A percentile compares a stretch with the other conserved stretches of the same genome.
Conservation (phyloP, 371 early-diverging fungal species). For the Mucor indicus region DNA sequence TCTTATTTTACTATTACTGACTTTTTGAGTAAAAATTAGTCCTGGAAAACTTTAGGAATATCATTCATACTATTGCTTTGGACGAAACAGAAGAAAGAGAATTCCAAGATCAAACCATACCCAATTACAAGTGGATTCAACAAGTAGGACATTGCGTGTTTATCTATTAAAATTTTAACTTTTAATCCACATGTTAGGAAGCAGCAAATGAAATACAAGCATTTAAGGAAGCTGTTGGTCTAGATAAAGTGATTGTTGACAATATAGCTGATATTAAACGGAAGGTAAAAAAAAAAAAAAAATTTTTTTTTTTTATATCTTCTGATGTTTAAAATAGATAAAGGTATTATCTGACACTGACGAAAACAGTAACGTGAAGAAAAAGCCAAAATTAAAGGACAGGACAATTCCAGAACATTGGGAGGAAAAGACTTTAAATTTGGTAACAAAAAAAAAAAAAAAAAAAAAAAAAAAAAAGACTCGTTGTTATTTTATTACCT, state of each 20-base stretch:
- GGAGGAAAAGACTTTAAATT: not conserved
- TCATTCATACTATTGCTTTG: slow-evolving; percentile 59
- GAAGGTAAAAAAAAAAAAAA: slow-evolving; percentile 6
- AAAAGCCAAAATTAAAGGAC: not conserved
- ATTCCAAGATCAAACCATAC: slow-evolving; percentile 6
- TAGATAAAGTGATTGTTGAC: slow-evolving; percentile 4
- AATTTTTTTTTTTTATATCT: no score
- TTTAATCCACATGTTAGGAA: slow-evolving; percentile 3
- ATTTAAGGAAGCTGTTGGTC: slow-evolving; percentile 12
- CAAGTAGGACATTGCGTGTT: not conserved
- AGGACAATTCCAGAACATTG: slow-evolving; percentile 7
- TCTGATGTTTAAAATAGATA: no score
- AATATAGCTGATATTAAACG: slow-evolving; percentile 3
- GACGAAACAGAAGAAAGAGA: slow-evolving; percentile 10
- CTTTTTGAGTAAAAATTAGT: slow-evolving; percentile 28
- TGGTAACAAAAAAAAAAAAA: not conserved
- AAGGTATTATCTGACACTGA: not conserved
- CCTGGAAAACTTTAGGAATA: slow-evolving; percentile 57
- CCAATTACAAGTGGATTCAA: slow-evolving; percentile 2
- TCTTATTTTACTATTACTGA: not conserved
- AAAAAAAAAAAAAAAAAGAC: not conserved
- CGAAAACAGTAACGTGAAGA: not conserved
- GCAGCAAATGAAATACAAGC: slow-evolving; percentile 7
- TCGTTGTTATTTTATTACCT: not conserved
- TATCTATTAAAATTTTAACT: not conserved